Percentiles rank a stretch among this genome's conserved stretches.
phyloP scores from a whole-genome alignment of 2,329 filamentous ascomycete genomes.

The Alternaria triticimaculans region DNA sequence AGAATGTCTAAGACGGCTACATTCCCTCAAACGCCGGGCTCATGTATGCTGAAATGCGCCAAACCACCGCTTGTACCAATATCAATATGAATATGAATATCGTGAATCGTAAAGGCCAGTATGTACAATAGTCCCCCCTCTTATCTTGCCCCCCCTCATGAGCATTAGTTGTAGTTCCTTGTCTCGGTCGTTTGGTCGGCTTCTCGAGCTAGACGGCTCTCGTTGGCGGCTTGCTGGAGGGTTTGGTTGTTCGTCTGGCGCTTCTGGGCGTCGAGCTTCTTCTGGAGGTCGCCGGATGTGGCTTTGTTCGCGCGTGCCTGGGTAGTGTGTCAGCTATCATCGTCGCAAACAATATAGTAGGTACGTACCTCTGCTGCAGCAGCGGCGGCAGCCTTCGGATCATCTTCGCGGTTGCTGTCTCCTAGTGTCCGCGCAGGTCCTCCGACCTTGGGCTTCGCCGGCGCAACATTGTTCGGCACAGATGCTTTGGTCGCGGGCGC shows the following conservation, averaged over 20 bases:
- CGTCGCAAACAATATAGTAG: not conserved
- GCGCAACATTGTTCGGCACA: constrained; percentile 40
- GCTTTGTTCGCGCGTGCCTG: constrained; percentile 72
- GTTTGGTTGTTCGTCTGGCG: constrained; percentile 73
- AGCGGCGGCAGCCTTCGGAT: constrained; percentile 76
- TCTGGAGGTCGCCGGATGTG: constrained; percentile 56
- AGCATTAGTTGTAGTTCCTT: constrained; percentile 61
- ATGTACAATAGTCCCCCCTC: not conserved
- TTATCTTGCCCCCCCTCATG: not conserved
- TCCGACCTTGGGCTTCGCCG: constrained; percentile 53
- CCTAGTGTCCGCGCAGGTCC: constrained; percentile 68
- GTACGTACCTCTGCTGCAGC: constrained; percentile 80
- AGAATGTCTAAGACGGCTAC: not conserved
- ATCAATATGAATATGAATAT: not conserved
- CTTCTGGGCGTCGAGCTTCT: constrained; percentile 78
- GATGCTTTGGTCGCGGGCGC: constrained; percentile 54
- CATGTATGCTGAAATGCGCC: not conserved
- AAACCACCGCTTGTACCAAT: not conserved
- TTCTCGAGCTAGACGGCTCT: constrained; percentile 70
- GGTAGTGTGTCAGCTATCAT: constrained; percentile 14
- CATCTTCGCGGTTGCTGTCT: constrained; percentile 53
- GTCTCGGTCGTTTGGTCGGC: constrained; percentile 68
- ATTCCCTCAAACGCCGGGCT: not conserved
- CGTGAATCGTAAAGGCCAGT: constrained; percentile 3
- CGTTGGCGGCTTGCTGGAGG: constrained; percentile 70